A percentile compares a stretch with the other conserved stretches of the same genome.
Conservation (phyloP, 345 rosid genomes). For the Lagerstroemia speciosa region DNA sequence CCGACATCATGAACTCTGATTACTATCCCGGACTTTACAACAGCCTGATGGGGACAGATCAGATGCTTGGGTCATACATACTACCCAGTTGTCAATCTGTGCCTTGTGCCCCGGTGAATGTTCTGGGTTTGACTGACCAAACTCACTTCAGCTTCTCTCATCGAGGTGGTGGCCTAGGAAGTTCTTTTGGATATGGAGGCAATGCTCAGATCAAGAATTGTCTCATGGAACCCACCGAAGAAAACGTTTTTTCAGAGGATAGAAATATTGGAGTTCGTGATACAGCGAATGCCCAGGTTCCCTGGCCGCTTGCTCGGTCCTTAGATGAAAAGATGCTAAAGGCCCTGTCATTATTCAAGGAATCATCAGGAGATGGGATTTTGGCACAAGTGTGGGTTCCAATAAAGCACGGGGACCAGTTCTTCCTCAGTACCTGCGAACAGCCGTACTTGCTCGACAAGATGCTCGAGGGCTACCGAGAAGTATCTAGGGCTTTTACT, state of each 20-base stretch:
- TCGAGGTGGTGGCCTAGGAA: constrained; percentile 20
- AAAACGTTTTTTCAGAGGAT: constrained; percentile 14
- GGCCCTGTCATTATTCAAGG: constrained; percentile 69
- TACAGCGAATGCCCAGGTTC: constrained; percentile 15
- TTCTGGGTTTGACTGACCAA: constrained; percentile 22
- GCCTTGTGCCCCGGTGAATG: constrained; percentile 31
- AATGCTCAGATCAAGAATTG: constrained; percentile 19
- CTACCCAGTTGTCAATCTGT: constrained; percentile 29
- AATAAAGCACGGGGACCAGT: constrained; percentile 47
- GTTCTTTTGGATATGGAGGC: constrained; percentile 33
- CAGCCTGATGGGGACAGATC: constrained; percentile 39
- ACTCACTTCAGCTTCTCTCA: constrained; percentile 16
- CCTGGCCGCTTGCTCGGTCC: constrained; percentile 36
- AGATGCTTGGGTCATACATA: constrained; percentile 35
- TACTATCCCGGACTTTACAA: constrained; percentile 56
- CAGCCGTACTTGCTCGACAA: constrained; percentile 80
- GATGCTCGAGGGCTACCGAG: constrained; percentile 79
- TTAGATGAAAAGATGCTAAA: constrained; percentile 81
- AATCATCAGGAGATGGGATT: constrained; percentile 67
- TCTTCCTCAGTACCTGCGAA: constrained; percentile 57
- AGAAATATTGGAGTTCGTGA: constrained; percentile 19
- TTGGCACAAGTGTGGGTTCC: constrained; percentile 92
- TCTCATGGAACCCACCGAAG: constrained; percentile 19
- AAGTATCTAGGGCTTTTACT: constrained; percentile 59
- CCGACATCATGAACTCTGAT: constrained; percentile 59